A percentile compares a stretch with the other conserved stretches of the same genome.
phyloP scores from a whole-genome alignment of 2,329 filamentous ascomycete species.

The Tolypocladium paradoxum region DNA sequence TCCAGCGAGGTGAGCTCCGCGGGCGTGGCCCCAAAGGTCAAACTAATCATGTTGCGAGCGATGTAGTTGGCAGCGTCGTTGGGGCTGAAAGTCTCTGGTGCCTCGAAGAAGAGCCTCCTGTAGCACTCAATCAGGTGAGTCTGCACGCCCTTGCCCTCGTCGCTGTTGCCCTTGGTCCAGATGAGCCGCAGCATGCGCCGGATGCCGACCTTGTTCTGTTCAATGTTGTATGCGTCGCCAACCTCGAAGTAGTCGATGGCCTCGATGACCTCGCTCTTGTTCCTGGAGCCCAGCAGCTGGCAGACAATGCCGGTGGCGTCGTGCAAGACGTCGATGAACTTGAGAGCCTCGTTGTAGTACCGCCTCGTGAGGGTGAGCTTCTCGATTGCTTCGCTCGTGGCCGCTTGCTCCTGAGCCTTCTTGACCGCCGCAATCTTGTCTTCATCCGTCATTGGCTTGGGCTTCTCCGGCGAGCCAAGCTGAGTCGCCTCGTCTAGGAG shows the following conservation, averaged over 20 bases:
- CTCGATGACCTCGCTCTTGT: slow-evolving; percentile 97
- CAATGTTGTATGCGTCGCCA: slow-evolving; percentile 90
- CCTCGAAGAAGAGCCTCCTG: slow-evolving; percentile 89
- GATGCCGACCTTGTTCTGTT: slow-evolving; percentile 86
- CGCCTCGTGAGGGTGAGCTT: slow-evolving; percentile 80
- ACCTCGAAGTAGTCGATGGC: slow-evolving; percentile 98
- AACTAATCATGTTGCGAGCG: slow-evolving; percentile 95
- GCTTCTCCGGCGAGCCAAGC: slow-evolving; percentile 58
- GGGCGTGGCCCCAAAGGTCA: slow-evolving; percentile 90
- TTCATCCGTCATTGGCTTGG: slow-evolving; percentile 62
- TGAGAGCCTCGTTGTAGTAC: slow-evolving; percentile 87
- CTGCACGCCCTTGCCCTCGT: slow-evolving; percentile 97
- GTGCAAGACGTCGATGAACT: slow-evolving; percentile 87
- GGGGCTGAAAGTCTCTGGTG: slow-evolving; percentile 73
- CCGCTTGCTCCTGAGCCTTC: slow-evolving; percentile 77
- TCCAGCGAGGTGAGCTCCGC: slow-evolving; percentile 93
- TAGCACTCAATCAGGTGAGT: slow-evolving; percentile 96
- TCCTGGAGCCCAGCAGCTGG: slow-evolving; percentile 83
- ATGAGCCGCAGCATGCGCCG: slow-evolving; percentile 92
- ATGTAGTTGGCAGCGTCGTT: slow-evolving; percentile 95
- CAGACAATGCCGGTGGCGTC: slow-evolving; percentile 70
- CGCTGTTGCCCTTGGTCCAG: slow-evolving; percentile 98
- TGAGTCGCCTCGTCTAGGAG: slow-evolving; percentile 85
- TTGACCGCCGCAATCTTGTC: slow-evolving; percentile 62
- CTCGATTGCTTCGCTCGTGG: slow-evolving; percentile 77